Base-by-base conservation (phyloP, 306 rosid genomes). In the Casuarina glauca region DNA sequence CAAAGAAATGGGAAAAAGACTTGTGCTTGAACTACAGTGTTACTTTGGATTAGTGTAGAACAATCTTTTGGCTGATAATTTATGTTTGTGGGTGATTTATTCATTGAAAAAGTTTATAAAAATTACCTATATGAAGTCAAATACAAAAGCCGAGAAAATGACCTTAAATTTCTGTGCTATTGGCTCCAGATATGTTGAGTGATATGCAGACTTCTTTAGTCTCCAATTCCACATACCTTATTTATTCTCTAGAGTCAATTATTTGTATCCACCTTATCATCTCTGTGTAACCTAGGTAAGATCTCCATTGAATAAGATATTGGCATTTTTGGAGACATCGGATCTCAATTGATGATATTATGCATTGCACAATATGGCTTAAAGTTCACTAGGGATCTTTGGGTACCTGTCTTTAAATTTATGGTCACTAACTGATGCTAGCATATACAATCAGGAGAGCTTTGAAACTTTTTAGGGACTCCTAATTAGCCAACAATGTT, bases 401-500 rank as follows among this genome's bases (percentile, higher is more conserved):
- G n/a, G 58, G 26, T 52, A 16, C 58, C 58, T 52, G 17, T 52
- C 17, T 1, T 7, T 5, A 6, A 52, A 52, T 13, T 15, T 52
- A 52, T 52, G 58, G 7, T 52, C n/a, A 52, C 1, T 52, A 19
- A 17, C n/a, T 52, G 58, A 16, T 52, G 5, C 6, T 13, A 52
- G 58, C 19, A 26, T 26, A 26, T 26, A 46, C 50, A 46, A 44
- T 46, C 11, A 3, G 43, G 15, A 61, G 12, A 61, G 46, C 6
- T 36, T 76, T 54, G n/a, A 54, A 51, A 75, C 57, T 83, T 58
- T 55, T 48, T 76, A 35, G 57, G 57, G 62, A 17, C 6, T 7
- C 9, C 48, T 63, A 45, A 44, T 42, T 66, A 42, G 42, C n/a
- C 12, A 17, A 42, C 71, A 13, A 66, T 16, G 49, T 43, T 12